A percentile compares a stretch with the other conserved stretches of the same genome.
Evolutionary conservation across 1,284 basidiomycete genomes (phyloP).

Genomic region (Ceratorhiza oryzae-sativae): DNA sequence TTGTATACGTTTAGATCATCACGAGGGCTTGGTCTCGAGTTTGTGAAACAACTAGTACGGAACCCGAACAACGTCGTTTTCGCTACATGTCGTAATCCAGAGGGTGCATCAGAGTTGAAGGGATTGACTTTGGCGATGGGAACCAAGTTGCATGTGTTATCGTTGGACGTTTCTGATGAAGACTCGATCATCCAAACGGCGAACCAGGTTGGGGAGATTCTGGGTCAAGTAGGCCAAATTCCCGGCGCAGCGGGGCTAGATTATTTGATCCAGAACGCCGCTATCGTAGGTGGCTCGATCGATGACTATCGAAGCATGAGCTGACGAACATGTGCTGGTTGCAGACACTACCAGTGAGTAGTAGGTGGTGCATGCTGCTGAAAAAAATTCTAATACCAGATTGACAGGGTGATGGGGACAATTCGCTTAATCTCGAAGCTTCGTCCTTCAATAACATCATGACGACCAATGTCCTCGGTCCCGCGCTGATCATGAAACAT

Average conservation of each 20-base stretch:
- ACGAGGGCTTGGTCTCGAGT: slow-evolving; percentile 56
- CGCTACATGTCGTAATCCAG: slow-evolving; percentile 53
- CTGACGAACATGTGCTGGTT: not conserved
- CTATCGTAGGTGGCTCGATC: slow-evolving; percentile 47
- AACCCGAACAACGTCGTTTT: slow-evolving; percentile 52
- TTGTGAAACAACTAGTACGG: slow-evolving; percentile 51
- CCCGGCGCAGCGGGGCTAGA: slow-evolving; percentile 48
- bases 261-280: slow-evolving; percentile 56
- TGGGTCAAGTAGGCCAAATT: slow-evolving; percentile 44
- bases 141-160: slow-evolving; percentile 51
- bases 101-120: slow-evolving; percentile 48
- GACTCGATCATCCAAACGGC: slow-evolving; percentile 48
- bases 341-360: not conserved
- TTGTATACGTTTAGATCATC: slow-evolving; percentile 45
- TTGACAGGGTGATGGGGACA: slow-evolving; percentile 35
- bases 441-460: slow-evolving; percentile 32
- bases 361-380: not conserved
- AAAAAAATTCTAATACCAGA: slow-evolving; percentile 41
- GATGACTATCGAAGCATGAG: not conserved
- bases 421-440: slow-evolving; percentile 24
- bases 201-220: slow-evolving; percentile 45
- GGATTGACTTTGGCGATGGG: slow-evolving; percentile 45
- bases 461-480: slow-evolving; percentile 51
- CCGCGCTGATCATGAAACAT: slow-evolving; percentile 49
- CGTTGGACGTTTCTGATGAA: slow-evolving; percentile 50